These are phyloP conservation scores for Thelonectria blattea DNA, from an alignment of 2,329 filamentous ascomycete genomes.

Conservation along the genomic window DNA sequence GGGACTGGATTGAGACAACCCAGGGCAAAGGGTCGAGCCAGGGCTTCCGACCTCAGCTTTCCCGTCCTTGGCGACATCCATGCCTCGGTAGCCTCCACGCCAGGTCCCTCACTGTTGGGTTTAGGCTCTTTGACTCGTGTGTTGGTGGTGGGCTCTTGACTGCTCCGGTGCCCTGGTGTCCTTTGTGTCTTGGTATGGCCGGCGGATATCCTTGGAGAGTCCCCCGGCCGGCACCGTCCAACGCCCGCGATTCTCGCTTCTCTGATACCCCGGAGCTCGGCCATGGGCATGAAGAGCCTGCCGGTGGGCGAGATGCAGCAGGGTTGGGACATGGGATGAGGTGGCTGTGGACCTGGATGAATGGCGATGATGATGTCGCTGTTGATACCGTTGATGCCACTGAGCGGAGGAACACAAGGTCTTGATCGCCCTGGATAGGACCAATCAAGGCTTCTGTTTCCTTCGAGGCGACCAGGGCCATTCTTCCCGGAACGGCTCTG, in stretches of 20 bases:
- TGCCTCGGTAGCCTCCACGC: constrained; percentile 22
- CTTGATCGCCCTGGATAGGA: constrained; percentile 3
- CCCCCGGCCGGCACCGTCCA: constrained; percentile 33
- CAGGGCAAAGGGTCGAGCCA: not conserved
- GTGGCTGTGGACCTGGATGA: constrained; percentile 12
- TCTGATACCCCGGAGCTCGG: constrained; percentile 18
- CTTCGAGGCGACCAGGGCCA: not conserved
- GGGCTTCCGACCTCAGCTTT: constrained; percentile 9
- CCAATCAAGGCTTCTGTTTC: constrained; percentile 1
- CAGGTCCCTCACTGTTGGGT: constrained; percentile 24
- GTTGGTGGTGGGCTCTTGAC: constrained; percentile 24
- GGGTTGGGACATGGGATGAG: constrained; percentile 18
- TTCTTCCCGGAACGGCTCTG: not conserved
- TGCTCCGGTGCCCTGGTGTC: constrained; percentile 20
- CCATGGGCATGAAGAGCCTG: constrained; percentile 12
- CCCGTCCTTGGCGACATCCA: constrained; percentile 21
- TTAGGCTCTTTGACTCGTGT: constrained; percentile 26
- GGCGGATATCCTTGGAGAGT: constrained; percentile 2
- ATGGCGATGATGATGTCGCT: constrained; percentile 14
- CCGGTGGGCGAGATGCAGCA: constrained; percentile 20
- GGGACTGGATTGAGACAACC: constrained; percentile 8
- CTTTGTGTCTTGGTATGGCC: no score
- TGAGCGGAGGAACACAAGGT: constrained; percentile 1
- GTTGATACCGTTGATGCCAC: constrained; percentile 13
- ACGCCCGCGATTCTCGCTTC: constrained; percentile 20